Evolutionary conservation across 108 stramenopile genomes (phyloP), one percentile per base, ranked within the genome.

Genomic region (Schizochytrium sp.): DNA sequence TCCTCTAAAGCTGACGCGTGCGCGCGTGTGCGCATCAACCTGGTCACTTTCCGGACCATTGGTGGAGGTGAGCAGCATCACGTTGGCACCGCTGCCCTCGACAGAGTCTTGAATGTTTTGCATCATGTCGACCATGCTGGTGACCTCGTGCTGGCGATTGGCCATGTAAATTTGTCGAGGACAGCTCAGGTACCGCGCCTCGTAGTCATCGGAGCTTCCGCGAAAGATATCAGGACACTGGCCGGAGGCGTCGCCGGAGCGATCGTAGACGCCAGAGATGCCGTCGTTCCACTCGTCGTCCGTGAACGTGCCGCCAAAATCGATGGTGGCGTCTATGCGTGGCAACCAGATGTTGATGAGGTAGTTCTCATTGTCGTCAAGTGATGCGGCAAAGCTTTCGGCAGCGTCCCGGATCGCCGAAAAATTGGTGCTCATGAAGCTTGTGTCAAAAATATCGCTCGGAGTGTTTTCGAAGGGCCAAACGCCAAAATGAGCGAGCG

Each of bases 401-500:
- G 51, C 76, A 53, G 45, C 48, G 10, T 47, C 51, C 10, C 45
- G 76, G 3, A 83, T 23, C 0, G 19, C 76, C 0, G 76, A 6
- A 28, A 25, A 83, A 23, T 83, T 45, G 45, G n/a, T 53, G 51
- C 76, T 83, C 25, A 53, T 34, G 51, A 21, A 83, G 45, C 48
- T 53, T 0, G 45, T 25, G 23, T 83, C 76, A 4, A 53, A 47
- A 83, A 83, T 53, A 23, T 12, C 45, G 51, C 51, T 53, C 6
- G 51, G 0, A 23, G 44, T 45, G n/a, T 83, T 53, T 45, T 53
- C 23, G 51, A 83, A 83, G 12, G 76, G 76, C 76, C 76, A 83
- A 34, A 83, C 43, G 23, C 76, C 76, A 83, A 83, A 83, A 83
- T 83, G 76, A 55, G 48, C 76, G 6, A 83, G n/a, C 51, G 76